Base-by-base conservation (phyloP, 139 green algal species). In the Coccomyxa sp. region DNA sequence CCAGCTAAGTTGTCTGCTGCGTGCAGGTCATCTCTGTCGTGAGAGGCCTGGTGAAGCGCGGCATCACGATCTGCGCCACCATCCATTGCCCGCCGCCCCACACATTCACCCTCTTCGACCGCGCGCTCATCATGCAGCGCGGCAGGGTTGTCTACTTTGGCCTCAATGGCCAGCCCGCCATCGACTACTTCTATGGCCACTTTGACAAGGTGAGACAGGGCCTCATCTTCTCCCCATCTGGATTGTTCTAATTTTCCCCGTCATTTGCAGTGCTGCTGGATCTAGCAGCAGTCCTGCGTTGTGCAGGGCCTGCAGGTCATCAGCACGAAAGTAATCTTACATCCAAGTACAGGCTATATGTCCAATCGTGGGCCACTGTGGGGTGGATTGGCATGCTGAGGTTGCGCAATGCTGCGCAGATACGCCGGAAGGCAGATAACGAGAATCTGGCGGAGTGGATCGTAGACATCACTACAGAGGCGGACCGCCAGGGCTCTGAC, bases 61-160 rank as follows among this genome's bases (percentile, higher is more conserved):
- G 87, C 39, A 87, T 93, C 36, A 93, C 91, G 39, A 86, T 92
- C 18, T 78, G 82, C 18, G 79, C 86, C 55, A 94, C 89, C 79
- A 91, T 96, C 76, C 92, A 96, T 82, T 89, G 78, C 24, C 92
- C 92, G 29, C 85, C 88, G 0, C 82, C 86, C 38, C 90, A 90
- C 82, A 88, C 83, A 55, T 96, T 95, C 81, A 75, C 37, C 24
- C 87, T 96, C 10, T 96, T 96, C 74, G 88, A 96, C 87, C 73
- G 81, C 35, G 54, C 86, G 7, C 72, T 91, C 39, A 74, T 91
- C 29, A 7, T 87, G 33, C 70, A 84, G 39, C 68, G 78, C 24
- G 82, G 85, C 8, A 73, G 81, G 31, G 70, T 84, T 0, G 85
- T 82, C 33, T 94, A 91, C 82, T 90, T 89, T 79, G 90, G 90